Evolutionary conservation across 257 asterid species (phyloP).

Genomic region (Mentha longifolia): DNA sequence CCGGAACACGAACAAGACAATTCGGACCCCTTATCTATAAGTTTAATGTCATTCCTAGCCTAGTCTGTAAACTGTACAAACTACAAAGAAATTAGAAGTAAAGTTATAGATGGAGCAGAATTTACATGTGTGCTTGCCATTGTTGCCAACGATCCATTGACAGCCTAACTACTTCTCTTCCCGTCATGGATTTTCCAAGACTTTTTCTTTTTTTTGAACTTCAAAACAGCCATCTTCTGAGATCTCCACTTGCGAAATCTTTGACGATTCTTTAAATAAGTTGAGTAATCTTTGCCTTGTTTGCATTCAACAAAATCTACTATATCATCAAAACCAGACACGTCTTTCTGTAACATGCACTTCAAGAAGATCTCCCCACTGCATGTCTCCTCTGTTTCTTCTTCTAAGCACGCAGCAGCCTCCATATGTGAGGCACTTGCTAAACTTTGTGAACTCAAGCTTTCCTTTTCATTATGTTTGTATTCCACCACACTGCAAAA

Average conservation of each 20-base stretch:
- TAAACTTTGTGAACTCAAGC: conserved; percentile 33
- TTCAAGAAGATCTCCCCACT: conserved; percentile 69
- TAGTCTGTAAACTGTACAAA: not conserved
- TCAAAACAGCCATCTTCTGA: conserved; percentile 58
- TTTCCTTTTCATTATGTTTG: conserved; percentile 25
- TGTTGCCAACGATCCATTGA: not conserved
- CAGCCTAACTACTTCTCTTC: conserved; percentile 33
- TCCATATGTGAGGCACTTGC: conserved; percentile 37
- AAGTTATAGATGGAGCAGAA: not conserved
- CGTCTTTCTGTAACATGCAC: conserved; percentile 38
- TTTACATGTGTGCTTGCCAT: not conserved
- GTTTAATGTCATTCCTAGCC: not conserved
- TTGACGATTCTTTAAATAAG: conserved; percentile 66
- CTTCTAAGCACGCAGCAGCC: conserved; percentile 47
- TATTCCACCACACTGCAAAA: conserved; percentile 34
- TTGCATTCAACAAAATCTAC: conserved; percentile 69
- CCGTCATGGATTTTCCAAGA: conserved; percentile 49
- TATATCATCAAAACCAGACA: conserved; percentile 55
- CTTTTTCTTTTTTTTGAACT: conserved; percentile 71
- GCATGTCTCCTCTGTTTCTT: conserved; percentile 64
- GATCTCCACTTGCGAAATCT: conserved; percentile 58
- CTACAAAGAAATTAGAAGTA: too few species aligned
- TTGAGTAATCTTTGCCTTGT: conserved; percentile 66
- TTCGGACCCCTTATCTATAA: too few species aligned
- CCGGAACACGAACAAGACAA: not conserved